Conservation (phyloP, 495 filamentous ascomycete genomes). For the Trichocladium uniseriatum region DNA sequence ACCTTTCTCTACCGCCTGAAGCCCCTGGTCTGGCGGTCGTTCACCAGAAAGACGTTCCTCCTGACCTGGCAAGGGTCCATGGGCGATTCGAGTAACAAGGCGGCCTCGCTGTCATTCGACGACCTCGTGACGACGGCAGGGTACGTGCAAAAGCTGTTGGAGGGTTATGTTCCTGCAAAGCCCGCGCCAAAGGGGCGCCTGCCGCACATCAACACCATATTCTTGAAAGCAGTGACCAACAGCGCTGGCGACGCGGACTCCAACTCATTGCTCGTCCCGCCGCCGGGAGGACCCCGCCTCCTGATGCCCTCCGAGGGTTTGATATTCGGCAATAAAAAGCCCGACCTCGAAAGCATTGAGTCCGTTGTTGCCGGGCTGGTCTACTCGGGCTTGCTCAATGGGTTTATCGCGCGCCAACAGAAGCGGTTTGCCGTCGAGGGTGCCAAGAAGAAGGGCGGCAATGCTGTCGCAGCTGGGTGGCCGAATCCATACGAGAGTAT, state of each 20-base stretch:
- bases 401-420: constrained; percentile 72
- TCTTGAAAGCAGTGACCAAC: constrained; percentile 36
- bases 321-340: constrained; percentile 43
- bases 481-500: constrained; percentile 26
- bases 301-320: constrained; percentile 41
- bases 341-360: constrained; percentile 62
- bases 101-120: constrained; percentile 48
- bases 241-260: constrained; percentile 17
- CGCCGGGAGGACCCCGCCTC: constrained; percentile 36
- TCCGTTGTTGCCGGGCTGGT: constrained; percentile 65
- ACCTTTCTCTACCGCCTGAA: constrained; percentile 65
- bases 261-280: constrained; percentile 32
- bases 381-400: constrained; percentile 73
- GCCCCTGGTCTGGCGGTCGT: constrained; percentile 72
- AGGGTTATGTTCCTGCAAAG: constrained; percentile 37
- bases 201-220: constrained; percentile 26
- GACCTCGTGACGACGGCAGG: constrained; percentile 44
- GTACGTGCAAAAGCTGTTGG: constrained; percentile 43
- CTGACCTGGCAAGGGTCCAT: constrained; percentile 45
- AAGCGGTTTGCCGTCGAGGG: constrained; percentile 75
- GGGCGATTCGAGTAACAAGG: constrained; percentile 43
- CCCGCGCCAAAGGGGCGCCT: constrained; percentile 17
- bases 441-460: constrained; percentile 50
- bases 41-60: constrained; percentile 65
- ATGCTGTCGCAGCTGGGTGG: constrained; percentile 38